Conservation (phyloP, 148 eudicot genomes). For the Chenopodium formosanum region DNA sequence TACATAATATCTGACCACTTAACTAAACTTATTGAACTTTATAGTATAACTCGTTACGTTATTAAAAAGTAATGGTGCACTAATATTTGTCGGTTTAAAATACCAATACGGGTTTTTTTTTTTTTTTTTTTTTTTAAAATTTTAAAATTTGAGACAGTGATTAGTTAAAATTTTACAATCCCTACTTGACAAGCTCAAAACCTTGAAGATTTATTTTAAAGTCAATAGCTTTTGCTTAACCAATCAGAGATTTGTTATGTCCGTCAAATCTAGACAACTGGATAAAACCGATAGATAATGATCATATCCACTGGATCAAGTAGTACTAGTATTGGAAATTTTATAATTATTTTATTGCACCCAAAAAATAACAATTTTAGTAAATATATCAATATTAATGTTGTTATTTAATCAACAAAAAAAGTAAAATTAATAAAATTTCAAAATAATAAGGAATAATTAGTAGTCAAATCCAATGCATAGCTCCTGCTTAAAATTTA, state of each 20-base stretch:
- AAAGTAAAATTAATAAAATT: background rate
- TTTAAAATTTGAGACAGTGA: too few relatives aligned
- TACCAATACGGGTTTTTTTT: too few relatives aligned
- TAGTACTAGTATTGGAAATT: background rate
- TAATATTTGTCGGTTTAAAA: too few relatives aligned
- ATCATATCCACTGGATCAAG: slow-evolving; percentile 25
- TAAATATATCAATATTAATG: background rate
- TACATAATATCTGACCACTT: too few relatives aligned
- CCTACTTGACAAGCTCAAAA: background rate
- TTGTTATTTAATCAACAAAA: background rate
- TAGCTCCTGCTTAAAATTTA: background rate
- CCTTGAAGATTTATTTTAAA: background rate
- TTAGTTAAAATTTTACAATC: background rate
- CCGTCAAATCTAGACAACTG: slow-evolving; percentile 22
- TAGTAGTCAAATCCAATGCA: background rate
- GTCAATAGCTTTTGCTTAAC: slow-evolving; percentile 11
- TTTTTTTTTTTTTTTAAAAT: too few relatives aligned
- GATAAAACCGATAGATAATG: slow-evolving; percentile 13
- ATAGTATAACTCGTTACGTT: too few relatives aligned
- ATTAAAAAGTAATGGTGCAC: background rate
- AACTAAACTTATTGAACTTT: background rate
- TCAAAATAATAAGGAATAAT: background rate
- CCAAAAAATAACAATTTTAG: background rate
- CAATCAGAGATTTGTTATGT: slow-evolving; percentile 25
- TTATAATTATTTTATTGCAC: background rate